These are phyloP conservation scores for Jamesozyma piceae DNA, from an alignment of 805 yeast species.

Conservation along the genomic window DNA sequence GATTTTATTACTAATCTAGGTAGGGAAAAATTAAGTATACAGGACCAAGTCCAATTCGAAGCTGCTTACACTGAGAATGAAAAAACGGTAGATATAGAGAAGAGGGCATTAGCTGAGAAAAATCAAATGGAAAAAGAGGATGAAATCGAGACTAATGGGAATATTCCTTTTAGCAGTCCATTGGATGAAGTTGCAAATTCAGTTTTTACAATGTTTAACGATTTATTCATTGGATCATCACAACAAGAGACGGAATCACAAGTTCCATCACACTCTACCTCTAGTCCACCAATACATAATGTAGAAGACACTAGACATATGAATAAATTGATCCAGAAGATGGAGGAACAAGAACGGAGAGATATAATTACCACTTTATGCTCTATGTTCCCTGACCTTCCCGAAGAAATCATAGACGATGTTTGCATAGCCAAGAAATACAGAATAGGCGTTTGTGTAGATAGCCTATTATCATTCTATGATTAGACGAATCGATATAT, in stretches of 20 bases:
- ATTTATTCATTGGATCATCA: conserved; percentile 11
- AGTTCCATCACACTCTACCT: not conserved
- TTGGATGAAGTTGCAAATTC: conserved; percentile 24
- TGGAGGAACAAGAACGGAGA: conserved; percentile 36
- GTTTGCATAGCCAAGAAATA: conserved; percentile 58
- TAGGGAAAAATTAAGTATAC: conserved; percentile 48
- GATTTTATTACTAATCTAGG: conserved; percentile 62
- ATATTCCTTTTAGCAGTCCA: conserved; percentile 8
- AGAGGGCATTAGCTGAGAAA: not conserved
- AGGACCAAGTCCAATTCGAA: conserved; percentile 49
- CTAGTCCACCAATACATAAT: not conserved
- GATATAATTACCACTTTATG: conserved; percentile 42
- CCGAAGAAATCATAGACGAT: conserved; percentile 58
- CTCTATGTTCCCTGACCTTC: conserved; percentile 71
- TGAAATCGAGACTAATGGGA: not conserved
- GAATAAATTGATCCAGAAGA: conserved; percentile 28
- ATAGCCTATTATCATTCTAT: conserved; percentile 30
- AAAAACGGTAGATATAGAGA: conserved; percentile 14
- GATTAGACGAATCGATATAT: conserved; percentile 4
- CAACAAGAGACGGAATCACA: conserved; percentile 1
- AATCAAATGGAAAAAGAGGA: not conserved
- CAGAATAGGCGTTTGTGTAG: conserved; percentile 64
- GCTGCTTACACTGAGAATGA: conserved; percentile 38
- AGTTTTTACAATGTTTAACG: conserved; percentile 17
- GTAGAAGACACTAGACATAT: conserved; percentile 3